Evolutionary conservation across 73 alveolate species (phyloP).

Genomic region (Diophrys sp.): DNA sequence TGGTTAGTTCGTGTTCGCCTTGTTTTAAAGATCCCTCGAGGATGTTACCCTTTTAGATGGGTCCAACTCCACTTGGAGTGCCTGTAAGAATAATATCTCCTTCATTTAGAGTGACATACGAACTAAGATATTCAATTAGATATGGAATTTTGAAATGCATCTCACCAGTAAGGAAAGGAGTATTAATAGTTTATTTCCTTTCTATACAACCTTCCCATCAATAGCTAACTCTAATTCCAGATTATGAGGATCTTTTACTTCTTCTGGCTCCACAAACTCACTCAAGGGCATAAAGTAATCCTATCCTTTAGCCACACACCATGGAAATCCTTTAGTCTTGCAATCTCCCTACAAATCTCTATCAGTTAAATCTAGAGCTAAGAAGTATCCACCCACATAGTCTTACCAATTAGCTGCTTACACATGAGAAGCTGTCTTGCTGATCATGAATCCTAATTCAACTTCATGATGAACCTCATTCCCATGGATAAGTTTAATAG

Average conservation of each 20-base stretch:
- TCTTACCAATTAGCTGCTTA: conserved; percentile 59
- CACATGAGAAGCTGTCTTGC: conserved; percentile 49
- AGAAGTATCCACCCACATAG: conserved; percentile 75
- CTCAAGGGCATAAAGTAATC: conserved; percentile 76
- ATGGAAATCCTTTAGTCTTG: conserved; percentile 73
- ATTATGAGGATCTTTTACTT: conserved; percentile 67
- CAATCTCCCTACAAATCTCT: conserved; percentile 55
- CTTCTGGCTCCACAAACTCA: conserved; percentile 46
- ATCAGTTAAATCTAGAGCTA: conserved; percentile 78
- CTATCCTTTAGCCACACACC: conserved; percentile 71
- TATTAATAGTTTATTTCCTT: conserved; percentile 64
- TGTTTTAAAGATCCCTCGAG: conserved; percentile 7
- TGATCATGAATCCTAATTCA: conserved; percentile 74
- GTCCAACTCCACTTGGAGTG: conserved; percentile 64
- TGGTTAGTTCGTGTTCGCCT: neutral
- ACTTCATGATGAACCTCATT: conserved; percentile 81
- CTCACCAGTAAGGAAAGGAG: too few relatives aligned
- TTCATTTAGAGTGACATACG: conserved; percentile 70
- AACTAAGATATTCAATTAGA: conserved; percentile 52
- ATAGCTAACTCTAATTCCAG: conserved; percentile 65
- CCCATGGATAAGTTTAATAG: conserved; percentile 12
- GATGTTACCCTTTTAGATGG: conserved; percentile 1
- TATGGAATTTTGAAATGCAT: conserved; percentile 61
- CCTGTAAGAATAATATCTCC: conserved; percentile 88
- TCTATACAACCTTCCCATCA: conserved; percentile 56